Base-by-base conservation (phyloP, 331 rosid species). In the Rosa hybrid region DNA sequence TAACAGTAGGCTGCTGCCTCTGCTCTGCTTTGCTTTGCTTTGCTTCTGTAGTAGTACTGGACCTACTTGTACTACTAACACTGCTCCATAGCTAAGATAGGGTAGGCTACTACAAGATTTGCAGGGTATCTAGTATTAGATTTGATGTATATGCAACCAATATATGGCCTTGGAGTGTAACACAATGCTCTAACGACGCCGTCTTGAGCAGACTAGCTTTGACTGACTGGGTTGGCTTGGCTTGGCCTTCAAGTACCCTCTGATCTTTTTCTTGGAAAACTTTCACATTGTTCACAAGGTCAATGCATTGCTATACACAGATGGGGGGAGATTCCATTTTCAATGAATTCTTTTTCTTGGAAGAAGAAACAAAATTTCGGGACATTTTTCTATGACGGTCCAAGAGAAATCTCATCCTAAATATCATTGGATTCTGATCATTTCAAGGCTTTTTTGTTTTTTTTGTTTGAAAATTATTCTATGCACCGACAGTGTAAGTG, bases 21-120 rank as follows among this genome's bases (percentile, higher is more conserved):
- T 63, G 67, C n/a, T 45, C 49, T 34, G 71, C 71, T 59, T 12
- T 23, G 34, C 34, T n/a, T 89, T 83, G 87, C 80, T n/a, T 89
- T 83, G 87, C 80, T 71, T 81, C 90, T 86, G 86, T 79, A 54
- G 80, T 20, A 65, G 79, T 69, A 6, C 71, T 46, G 80, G 86
- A 77, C 85, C 88, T 84, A 88, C 87, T 80, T 77, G 49, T 38
- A 34, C 49, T 67, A 82, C 81, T 34, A 67, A 8, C 56, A 76
- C 73, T 79, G 48, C 73, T 0, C 39, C 17, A 25, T 10, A 49
- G 72, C 46, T 6, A 62, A 5, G 38, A 5, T 34, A 30, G 45
- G 42, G 45, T 20, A 57, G 72, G 27, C 69, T 50, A 57, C 87
- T 76, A 78, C 72, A 74, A 6, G 11, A 54, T 25, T 76, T 81